Base-by-base conservation (phyloP, 116 monocot species). In the Posidonia oceanica region DNA sequence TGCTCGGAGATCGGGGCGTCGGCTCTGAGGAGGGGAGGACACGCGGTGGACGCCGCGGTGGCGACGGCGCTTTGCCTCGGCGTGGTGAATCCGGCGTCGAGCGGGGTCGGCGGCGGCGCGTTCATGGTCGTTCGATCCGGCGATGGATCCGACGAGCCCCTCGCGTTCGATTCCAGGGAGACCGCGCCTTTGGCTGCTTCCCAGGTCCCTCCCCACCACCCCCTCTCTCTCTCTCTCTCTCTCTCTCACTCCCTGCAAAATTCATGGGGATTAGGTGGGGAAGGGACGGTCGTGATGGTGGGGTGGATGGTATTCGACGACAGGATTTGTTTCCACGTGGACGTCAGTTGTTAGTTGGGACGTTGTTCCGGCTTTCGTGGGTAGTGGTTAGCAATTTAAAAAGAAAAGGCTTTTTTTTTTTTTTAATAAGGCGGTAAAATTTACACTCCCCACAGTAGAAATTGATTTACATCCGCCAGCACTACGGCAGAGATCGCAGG, bases 11-110 rank as follows among this genome's bases (percentile, higher is more conserved):
- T 86, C 56, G 96, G 89, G 36, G 85, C 67, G 56, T 51, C 42
- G 59, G 80, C 75, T 20, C 71, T 91, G 61, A 54, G 82, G 40
- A 53, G 41, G 8, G 91, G 96, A 0, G 89, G 92, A 4, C 88
- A 92, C 70, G 89, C 92, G 5, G 88, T 97, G 52, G 96, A 96
- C 68, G 96, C 96, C 23, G 80, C 88, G 51, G 91, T 85, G 39
- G 96, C 91, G 60, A 66, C 86, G 42, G 82, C 85, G 39, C 66
- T 96, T 14, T 96, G 91, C 70, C 64, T 75, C 16, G 96, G 91
- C 1, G 83, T 91, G 16, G 84, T 83, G 41, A 83, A 88, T 70
- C 89, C 89, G 23, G 76, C 79, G 80, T 96, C 96, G 18, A 96
- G 93, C 67, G 89, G 93, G 14, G 53, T 93, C 36, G 92, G 97